Base-by-base conservation (phyloP, 2,329 filamentous ascomycete genomes). In the Alternaria sp. region DNA sequence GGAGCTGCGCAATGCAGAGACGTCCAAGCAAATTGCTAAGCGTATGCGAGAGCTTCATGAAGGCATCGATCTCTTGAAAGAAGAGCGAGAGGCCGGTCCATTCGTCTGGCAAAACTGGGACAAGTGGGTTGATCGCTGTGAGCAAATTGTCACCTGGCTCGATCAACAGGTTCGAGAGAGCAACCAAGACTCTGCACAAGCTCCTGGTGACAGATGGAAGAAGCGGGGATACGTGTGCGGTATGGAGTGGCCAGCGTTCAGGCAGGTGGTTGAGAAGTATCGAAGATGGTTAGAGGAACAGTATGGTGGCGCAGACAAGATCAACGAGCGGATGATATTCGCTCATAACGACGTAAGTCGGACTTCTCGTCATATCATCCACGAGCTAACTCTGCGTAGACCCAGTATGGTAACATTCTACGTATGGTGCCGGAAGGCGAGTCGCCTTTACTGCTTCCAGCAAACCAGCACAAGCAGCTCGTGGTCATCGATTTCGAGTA, bases 401-500 rank as follows among this genome's bases (percentile, higher is more conserved):
- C 95, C 5, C 95, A 99, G 88, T 98, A 99, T 73, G 95, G 95
- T 65, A 99, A 99, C 75, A 95, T 99, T 64, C 88, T 99, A 51
- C 92, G 94, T 38, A 82, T 90, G 77, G 87, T 92, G 67, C 87
- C 87, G 2, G 81, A 82, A 39, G 85, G 84, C 49, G 90, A 93
- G 69, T 97, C 94, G 0, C 95, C 94, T 0, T 86, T 98, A 7
- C 85, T 97, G 11, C 87, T 95, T 51, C 93, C 95, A 0, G 89
- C 91, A 59, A 98, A 98, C 79, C 89, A 94, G 68, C 95, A 99
- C 81, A 98, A 96, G 79, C 94, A 96, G 79, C 87, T 99, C 14
- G 87, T 98, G 16, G 95, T 99, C 65, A 99, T 99, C 73, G 95
- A 99, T 77, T 99, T 99, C 72, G 95, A 99, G 75, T 99, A 99